phyloP scores from a whole-genome alignment of 1,139 yeast genomes.

The Meyerozyma carpophila region DNA sequence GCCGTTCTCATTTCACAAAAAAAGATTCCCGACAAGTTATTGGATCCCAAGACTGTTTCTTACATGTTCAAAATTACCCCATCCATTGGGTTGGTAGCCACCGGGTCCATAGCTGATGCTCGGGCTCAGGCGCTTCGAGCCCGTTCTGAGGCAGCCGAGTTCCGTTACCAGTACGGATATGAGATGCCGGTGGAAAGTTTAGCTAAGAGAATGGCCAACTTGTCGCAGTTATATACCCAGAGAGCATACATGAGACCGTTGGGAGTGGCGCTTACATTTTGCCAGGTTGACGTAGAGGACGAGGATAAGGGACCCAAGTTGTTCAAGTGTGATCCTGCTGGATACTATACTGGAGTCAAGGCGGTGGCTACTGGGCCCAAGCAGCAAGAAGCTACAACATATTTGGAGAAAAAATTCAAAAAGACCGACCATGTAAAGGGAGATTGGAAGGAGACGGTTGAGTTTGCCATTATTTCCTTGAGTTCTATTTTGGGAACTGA shows the following conservation, averaged over 20 bases:
- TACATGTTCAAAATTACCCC: constrained; percentile 81
- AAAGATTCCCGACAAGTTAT: constrained; percentile 90
- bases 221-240: constrained; percentile 93
- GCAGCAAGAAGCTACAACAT: constrained; percentile 91
- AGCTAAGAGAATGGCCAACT: constrained; percentile 92
- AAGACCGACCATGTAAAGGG: constrained; percentile 70
- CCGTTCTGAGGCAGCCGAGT: constrained; percentile 90
- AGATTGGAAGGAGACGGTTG: constrained; percentile 85
- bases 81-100: constrained; percentile 83
- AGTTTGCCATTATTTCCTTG: constrained; percentile 79
- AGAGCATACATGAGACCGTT: constrained; percentile 99
- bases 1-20: constrained; percentile 92
- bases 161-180: constrained; percentile 88
- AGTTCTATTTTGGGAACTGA: constrained; percentile 88
- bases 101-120: constrained; percentile 97
- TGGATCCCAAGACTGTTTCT: constrained; percentile 81
- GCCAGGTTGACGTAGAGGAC: constrained; percentile 64
- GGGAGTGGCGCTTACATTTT: constrained; percentile 87
- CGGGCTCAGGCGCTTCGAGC: constrained; percentile 88
- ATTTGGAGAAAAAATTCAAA: constrained; percentile 87
- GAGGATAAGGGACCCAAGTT: constrained; percentile 88
- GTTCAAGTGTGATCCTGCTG: constrained; percentile 96
- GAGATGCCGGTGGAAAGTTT: constrained; percentile 95
- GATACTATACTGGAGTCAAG: constrained; percentile 85
- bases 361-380: constrained; percentile 97